phyloP scores from a whole-genome alignment of 176 grass and related monocot genomes.

The Lolium perenne region DNA sequence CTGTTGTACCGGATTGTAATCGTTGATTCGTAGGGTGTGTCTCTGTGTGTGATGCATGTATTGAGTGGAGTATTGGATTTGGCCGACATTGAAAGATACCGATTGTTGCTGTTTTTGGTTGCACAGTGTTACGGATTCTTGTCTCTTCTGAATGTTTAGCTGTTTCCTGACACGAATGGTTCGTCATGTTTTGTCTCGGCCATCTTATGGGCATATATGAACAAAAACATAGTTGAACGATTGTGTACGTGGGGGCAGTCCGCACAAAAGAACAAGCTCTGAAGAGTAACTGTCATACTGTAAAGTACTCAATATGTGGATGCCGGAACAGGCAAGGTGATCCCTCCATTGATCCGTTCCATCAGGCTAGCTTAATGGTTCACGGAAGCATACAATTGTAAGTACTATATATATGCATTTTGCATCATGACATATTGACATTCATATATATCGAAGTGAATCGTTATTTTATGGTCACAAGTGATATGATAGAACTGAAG shows the following conservation, averaged over 20 bases:
- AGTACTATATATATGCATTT: background rate
- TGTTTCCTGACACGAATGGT: conserved; percentile 41
- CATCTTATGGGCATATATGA: conserved; percentile 40
- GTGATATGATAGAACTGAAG: conserved; percentile 1
- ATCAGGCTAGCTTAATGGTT: background rate
- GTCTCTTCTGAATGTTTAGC: conserved; percentile 48
- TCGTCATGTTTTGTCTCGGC: conserved; percentile 39
- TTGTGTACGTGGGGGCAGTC: background rate
- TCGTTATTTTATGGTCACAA: conserved; percentile 49
- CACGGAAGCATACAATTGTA: background rate
- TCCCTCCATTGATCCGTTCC: background rate
- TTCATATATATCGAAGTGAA: background rate
- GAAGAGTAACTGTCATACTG: background rate
- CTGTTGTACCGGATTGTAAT: conserved; percentile 23
- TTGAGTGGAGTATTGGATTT: conserved; percentile 22
- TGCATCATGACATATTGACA: background rate
- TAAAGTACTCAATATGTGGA: background rate
- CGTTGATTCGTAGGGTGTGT: background rate
- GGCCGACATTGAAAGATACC: conserved; percentile 42
- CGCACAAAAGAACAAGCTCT: conserved; percentile 8
- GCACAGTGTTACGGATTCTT: background rate
- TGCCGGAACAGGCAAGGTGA: background rate
- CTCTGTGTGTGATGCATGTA: background rate
- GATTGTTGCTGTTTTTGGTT: conserved; percentile 24
- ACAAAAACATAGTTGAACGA: conserved; percentile 10